phyloP scores from a whole-genome alignment of 177 flowering plant genomes.

The Vitis hybrid region DNA sequence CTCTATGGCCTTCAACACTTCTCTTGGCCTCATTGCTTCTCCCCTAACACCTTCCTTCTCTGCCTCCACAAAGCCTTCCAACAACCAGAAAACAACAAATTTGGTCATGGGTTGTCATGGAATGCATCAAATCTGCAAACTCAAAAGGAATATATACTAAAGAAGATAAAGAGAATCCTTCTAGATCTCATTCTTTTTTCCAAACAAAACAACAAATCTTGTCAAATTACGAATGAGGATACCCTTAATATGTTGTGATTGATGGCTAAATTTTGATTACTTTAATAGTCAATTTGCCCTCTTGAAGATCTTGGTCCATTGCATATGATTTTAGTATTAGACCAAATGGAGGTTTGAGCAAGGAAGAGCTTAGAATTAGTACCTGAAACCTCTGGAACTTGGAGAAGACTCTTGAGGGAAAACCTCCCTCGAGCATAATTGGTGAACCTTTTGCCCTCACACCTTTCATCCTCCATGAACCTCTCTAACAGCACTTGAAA shows the following conservation, averaged over 20 bases:
- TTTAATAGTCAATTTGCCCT: no score
- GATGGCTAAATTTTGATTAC: no score
- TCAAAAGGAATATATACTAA: no score
- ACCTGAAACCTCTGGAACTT: slow-evolving; percentile 62
- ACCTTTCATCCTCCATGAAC: slow-evolving; percentile 53
- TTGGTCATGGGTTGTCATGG: neutral
- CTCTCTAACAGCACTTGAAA: slow-evolving; percentile 54
- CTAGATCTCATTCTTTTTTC: neutral
- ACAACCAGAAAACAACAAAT: neutral
- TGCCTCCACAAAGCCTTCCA: slow-evolving; percentile 22
- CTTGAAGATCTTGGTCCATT: no score
- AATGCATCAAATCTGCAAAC: neutral
- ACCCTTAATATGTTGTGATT: no score
- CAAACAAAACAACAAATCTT: neutral
- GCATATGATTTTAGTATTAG: no score
- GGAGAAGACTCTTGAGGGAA: slow-evolving; percentile 44
- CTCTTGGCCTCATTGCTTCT: slow-evolving; percentile 21
- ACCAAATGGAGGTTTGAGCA: no score
- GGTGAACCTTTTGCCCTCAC: slow-evolving; percentile 34
- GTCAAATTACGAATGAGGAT: no score
- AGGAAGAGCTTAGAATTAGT: neutral
- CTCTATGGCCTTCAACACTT: slow-evolving; percentile 38
- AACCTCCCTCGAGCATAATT: slow-evolving; percentile 41
- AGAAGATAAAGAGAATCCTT: no score
- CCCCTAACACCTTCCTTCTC: slow-evolving; percentile 23